Evolutionary conservation across 768 basidiomycete genomes (phyloP), one percentile per base, ranked within the genome.

Genomic region (Mycena olivaceomarginata): DNA sequence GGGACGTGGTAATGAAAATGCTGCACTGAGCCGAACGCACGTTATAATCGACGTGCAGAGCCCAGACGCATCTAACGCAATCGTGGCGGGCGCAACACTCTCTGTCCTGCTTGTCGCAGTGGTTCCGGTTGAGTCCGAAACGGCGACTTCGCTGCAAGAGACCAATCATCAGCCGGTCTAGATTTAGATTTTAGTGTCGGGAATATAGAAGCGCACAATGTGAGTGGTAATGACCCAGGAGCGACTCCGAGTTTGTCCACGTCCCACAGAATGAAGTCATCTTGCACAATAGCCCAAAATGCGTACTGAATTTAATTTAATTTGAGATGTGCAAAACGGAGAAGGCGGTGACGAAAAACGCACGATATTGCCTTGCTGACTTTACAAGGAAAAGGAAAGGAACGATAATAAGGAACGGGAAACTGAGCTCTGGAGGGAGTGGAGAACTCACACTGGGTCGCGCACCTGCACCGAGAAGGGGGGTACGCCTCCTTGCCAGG

Each of bases 391-490:
- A 25, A 45, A 65, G 39, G 7, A n/a, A 25, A 2, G 31, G 3
- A 31, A 31, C 31, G 64, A 18, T 41, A 22, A 56, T 16, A 5
- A 43, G 40, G 13, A 2, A 65, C 31, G 31, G 20, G 13, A 18
- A 72, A n/a, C 25, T 67, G 39, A 31, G 31, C 31, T 31, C 31
- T 1, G 16, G 70, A 41, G 12, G 12, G 11, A 18, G 31, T 12
- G 13, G 22, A n/a, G 40, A 16, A 72, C 71, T 65, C 41, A 72
- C 71, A 20, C 46, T n/a, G 71, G 63, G 18, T 66, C 71, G 10
- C 15, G 16, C 15, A 72, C 71, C 9, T 51, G 40, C 6, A 66
- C 71, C 6, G 39, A 16, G 43, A 65, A 72, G 15, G 71, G 71
- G 1, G 63, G 40, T 11, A 63, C 64, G 25, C 71, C 71, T 9